Percentiles rank a stretch among this genome's conserved stretches.
phyloP scores from a whole-genome alignment of 1,139 yeast genomes.

The Kodamaea anthophila region DNA sequence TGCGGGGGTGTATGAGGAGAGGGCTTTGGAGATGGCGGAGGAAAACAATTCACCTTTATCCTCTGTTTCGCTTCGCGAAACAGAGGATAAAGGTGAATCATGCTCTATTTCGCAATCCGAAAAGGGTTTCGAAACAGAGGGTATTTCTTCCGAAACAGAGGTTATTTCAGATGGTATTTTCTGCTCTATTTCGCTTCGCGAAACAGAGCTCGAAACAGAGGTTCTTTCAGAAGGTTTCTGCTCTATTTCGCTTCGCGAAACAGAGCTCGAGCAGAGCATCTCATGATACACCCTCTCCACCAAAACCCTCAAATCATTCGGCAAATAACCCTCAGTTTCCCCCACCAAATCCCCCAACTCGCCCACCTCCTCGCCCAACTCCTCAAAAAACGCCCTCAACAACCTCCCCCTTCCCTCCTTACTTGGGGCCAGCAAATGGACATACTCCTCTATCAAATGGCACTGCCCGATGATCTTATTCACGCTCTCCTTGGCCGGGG shows the following conservation, averaged over 20 bases:
- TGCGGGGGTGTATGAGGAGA: slow-evolving; percentile 70
- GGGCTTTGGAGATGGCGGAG: slow-evolving; percentile 48
- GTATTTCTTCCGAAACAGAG: neutral
- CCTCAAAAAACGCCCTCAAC: too few species aligned
- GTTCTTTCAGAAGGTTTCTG: neutral
- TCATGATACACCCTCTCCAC: slow-evolving; percentile 74
- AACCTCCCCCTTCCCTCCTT: slow-evolving; percentile 54
- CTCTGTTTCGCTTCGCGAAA: too few species aligned
- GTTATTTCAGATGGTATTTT: neutral
- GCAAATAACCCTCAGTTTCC: slow-evolving; percentile 86
- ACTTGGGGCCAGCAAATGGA: slow-evolving; percentile 63
- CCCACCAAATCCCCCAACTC: slow-evolving; percentile 53
- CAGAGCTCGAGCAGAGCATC: slow-evolving; percentile 18
- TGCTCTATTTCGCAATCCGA: too few species aligned
- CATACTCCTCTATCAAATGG: slow-evolving; percentile 63
- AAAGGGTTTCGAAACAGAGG: neutral
- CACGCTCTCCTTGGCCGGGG: slow-evolving; percentile 59
- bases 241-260: neutral
- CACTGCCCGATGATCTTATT: slow-evolving; percentile 58
- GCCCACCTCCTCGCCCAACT: slow-evolving; percentile 36
- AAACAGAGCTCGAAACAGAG: neutral
- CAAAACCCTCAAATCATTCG: slow-evolving; percentile 70
- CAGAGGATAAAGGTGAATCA: too few species aligned
- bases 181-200: neutral
- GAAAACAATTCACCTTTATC: slow-evolving; percentile 12